Evolutionary conservation across 176 grass and related monocot genomes (phyloP).

Genomic region (Zea luxurians): DNA sequence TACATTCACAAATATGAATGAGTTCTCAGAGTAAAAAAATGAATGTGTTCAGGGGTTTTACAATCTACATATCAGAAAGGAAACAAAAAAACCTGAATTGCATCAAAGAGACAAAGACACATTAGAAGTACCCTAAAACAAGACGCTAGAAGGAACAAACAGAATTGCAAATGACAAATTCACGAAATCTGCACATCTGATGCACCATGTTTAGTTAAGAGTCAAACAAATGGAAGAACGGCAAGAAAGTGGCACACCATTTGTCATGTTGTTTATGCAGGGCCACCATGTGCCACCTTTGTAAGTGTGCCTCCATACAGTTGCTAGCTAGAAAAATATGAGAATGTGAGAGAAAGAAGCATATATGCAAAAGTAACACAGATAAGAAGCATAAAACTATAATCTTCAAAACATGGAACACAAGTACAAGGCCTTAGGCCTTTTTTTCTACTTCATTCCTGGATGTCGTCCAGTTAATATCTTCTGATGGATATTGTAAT

Average conservation of each 20-base stretch:
- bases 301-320: slow-evolving; percentile 79
- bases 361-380: slow-evolving; percentile 18
- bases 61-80: slow-evolving; percentile 15
- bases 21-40: no score
- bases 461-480: slow-evolving; percentile 6
- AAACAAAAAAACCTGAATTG: background rate
- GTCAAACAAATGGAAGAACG: slow-evolving; percentile 8
- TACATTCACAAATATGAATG: slow-evolving; percentile 21
- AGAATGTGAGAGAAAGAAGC: slow-evolving; percentile 31
- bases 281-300: slow-evolving; percentile 75
- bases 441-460: background rate
- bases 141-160: background rate
- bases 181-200: background rate
- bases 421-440: background rate
- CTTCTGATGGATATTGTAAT: background rate
- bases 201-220: slow-evolving; percentile 2
- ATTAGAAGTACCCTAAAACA: background rate
- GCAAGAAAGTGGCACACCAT: slow-evolving; percentile 44
- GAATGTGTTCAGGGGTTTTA: slow-evolving; percentile 13
- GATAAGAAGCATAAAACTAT: background rate
- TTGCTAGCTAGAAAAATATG: slow-evolving; percentile 80
- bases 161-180: background rate
- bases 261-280: slow-evolving; percentile 61
- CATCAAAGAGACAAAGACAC: background rate
- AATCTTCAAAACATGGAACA: background rate